A percentile compares a stretch with the other conserved stretches of the same genome.
Evolutionary conservation across 23 red algal species (phyloP).

Genomic region (Gracilariopsis chorda): DNA sequence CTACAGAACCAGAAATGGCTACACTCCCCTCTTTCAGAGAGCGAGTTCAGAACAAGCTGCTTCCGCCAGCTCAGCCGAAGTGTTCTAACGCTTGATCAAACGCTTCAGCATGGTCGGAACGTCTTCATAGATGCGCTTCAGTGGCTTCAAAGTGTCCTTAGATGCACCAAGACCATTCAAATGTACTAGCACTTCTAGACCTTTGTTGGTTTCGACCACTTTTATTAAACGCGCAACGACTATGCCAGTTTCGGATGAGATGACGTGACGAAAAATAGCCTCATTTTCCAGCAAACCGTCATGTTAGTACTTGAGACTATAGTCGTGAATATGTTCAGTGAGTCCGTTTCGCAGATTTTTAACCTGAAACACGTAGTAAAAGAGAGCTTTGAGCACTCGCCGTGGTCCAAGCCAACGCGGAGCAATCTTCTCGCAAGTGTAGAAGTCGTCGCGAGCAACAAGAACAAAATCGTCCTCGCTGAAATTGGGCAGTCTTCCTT

Average conservation of each 20-base stretch:
- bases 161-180: not conserved
- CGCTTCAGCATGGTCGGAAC: not conserved
- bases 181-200: not conserved
- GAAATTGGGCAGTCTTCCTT: not conserved
- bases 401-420: not conserved
- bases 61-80: not conserved
- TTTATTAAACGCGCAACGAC: not conserved
- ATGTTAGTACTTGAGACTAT: not conserved
- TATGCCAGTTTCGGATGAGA: not conserved
- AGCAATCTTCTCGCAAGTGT: not conserved
- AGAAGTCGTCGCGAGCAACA: not conserved
- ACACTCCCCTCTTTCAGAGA: not conserved
- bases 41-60: not conserved
- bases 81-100: not conserved
- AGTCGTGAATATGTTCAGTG: not conserved
- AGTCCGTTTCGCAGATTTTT: not conserved
- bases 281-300: not conserved
- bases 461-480: not conserved
- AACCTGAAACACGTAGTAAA: not conserved
- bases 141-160: not conserved
- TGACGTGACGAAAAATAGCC: not conserved
- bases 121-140: not conserved
- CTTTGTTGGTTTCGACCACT: not conserved
- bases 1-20: too few species aligned
- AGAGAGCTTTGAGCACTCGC: not conserved